These are phyloP conservation scores for Zanthoxylum bungeanum DNA, from an alignment of 345 rosid genomes.

Conservation along the genomic window DNA sequence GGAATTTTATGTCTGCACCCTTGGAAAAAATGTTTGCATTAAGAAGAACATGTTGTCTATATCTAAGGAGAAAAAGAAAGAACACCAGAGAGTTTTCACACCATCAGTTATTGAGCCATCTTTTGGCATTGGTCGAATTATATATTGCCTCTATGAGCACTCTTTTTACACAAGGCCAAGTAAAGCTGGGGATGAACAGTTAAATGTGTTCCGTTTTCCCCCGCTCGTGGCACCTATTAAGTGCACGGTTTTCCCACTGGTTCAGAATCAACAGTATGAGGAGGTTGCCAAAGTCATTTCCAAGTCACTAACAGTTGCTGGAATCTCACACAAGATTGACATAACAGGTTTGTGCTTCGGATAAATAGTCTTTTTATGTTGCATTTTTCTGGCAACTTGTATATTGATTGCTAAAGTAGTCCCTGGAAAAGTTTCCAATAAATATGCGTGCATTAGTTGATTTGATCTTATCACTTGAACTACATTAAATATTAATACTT, in stretches of 20 bases:
- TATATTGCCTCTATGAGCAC: conserved; percentile 89
- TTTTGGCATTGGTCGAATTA: conserved; percentile 90
- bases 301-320: conserved; percentile 65
- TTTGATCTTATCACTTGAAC: not conserved
- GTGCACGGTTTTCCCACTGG: conserved; percentile 93
- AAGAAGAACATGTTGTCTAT: conserved; percentile 85
- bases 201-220: conserved; percentile 84
- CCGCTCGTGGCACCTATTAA: conserved; percentile 90
- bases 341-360: conserved; percentile 56
- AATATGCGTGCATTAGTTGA: not conserved
- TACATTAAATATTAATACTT: not conserved
- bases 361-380: not conserved
- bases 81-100: conserved; percentile 82
- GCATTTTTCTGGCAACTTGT: not conserved
- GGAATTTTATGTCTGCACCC: conserved; percentile 75
- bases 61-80: conserved; percentile 86
- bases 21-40: conserved; percentile 56
- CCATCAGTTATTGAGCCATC: conserved; percentile 97
- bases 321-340: conserved; percentile 89
- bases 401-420: not conserved
- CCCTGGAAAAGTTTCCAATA: not conserved
- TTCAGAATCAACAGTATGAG: conserved; percentile 82
- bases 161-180: conserved; percentile 82
- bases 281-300: conserved; percentile 68
- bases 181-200: conserved; percentile 86